Evolutionary conservation across 2,329 filamentous ascomycete species (phyloP).

Genomic region (Diplodia corticola): DNA sequence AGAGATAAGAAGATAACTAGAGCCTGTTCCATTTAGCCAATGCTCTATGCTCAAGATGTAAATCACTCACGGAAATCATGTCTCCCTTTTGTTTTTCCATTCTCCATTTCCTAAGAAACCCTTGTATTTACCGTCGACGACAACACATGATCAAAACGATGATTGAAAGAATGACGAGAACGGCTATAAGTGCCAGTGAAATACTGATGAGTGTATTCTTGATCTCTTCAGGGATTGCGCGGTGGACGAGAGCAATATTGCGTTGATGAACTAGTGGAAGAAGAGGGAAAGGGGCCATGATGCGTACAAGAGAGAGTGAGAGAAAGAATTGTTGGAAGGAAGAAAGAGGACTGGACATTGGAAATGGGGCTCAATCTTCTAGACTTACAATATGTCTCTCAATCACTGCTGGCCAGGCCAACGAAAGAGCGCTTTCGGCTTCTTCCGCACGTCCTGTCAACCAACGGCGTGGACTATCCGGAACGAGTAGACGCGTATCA

Average conservation of each 20-base stretch:
- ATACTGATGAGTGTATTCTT: constrained; percentile 2
- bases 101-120: neutral
- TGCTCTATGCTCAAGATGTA: neutral
- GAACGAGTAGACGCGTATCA: neutral
- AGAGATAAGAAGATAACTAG: too few species aligned
- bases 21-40: neutral
- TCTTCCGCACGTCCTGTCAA: neutral
- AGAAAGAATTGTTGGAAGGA: neutral
- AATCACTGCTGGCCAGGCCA: neutral
- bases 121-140: neutral
- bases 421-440: neutral
- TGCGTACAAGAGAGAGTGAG: neutral
- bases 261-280: neutral
- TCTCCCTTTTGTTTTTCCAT: neutral
- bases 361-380: neutral
- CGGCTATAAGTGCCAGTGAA: neutral
- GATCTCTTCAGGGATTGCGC: neutral
- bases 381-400: neutral
- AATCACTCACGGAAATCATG: neutral
- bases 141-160: constrained; percentile 5
- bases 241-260: neutral
- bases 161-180: neutral
- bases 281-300: neutral
- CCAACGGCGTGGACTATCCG: neutral
- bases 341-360: neutral